Evolutionary conservation across 768 basidiomycete species (phyloP), one percentile per base, ranked within the genome.

Genomic region (Hortiboletus flavorubellus): DNA sequence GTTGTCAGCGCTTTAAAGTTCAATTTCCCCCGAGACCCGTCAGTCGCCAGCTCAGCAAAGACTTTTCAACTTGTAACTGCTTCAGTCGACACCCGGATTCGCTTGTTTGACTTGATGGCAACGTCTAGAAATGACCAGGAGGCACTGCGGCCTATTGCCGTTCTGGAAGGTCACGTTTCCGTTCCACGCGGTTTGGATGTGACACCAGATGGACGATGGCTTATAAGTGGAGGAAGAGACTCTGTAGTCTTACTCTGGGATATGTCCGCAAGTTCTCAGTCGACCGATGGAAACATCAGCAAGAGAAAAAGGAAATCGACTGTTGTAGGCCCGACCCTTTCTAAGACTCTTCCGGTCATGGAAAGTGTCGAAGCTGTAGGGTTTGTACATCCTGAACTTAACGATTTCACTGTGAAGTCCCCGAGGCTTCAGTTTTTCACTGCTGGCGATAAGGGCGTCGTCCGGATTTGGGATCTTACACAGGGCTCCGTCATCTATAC

Each of bases 241-340:
- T 87, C 92, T 8, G 93, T 98, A 1, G 89, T 93, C 18, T 73
- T 98, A 46, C 77, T 99, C 2, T 99, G 97, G 97, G 91, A 98
- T 64, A 76, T 97, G 31, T 60, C 70, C 29, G 16, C 57, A 18
- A 41, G 38, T 7, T 54, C 54, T 40, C 54, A 30, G 42, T 46
- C 52, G 18, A 26, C 15, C 11, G 23, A 49, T 26, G 55, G 41
- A 59, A 64, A 46, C 21, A 53, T 54, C 37, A 71, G 66, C 65
- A 72, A 66, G 51, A 65, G 55, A 41, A 77, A 72, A 64, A 70
- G 72, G 18, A 86, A 82, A 62, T 70, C 74, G 39, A 73, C 75
- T 31, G 76, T 73, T n/a, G 64, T 73, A 21, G 70, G 73, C 23
- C 89, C 89, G 3, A 78, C 72, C 29, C 75, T 94, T 12, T 77